Evolutionary conservation across 2,329 filamentous ascomycete genomes (phyloP).

Genomic region (Talaromyces sp.): DNA sequence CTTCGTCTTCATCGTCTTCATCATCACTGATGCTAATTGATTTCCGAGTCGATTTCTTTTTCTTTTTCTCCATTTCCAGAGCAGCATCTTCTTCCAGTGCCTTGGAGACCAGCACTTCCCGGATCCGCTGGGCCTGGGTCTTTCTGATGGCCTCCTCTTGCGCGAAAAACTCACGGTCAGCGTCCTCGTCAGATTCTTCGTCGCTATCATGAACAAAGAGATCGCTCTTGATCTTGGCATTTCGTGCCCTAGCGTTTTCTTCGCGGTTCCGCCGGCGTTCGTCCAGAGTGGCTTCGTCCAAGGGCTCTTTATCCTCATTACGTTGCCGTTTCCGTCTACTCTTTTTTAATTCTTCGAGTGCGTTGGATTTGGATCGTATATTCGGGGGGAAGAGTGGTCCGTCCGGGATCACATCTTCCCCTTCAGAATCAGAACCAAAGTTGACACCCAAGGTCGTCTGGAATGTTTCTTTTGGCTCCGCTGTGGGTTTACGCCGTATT

Average conservation of each 20-base stretch:
- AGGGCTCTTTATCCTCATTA: constrained; percentile 49
- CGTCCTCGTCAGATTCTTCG: constrained; percentile 79
- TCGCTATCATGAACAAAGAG: constrained; percentile 78
- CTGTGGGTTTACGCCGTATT: constrained; percentile 62
- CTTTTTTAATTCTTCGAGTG: constrained; percentile 55
- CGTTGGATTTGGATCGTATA: constrained; percentile 45
- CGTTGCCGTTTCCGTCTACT: constrained; percentile 49
- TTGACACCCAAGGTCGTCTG: constrained; percentile 46
- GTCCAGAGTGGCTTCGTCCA: constrained; percentile 57
- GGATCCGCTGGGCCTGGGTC: constrained; percentile 48
- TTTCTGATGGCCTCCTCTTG: constrained; percentile 65
- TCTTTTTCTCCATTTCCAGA: constrained; percentile 17
- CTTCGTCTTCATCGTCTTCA: constrained; percentile 13
- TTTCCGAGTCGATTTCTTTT: constrained; percentile 18
- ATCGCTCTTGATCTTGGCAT: constrained; percentile 75
- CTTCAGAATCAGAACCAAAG: constrained; percentile 68
- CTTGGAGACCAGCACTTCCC: constrained; percentile 43
- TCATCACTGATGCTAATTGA: constrained; percentile 18
- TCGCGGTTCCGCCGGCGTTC: constrained; percentile 59
- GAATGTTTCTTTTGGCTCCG: constrained; percentile 32
- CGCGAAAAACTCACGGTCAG: constrained; percentile 70
- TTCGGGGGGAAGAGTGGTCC: constrained; percentile 63
- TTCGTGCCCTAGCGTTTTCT: constrained; percentile 70
- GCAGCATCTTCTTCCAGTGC: constrained; percentile 17
- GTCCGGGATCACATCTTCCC: constrained; percentile 54